Conservation (phyloP, 306 rosid species). For the Phaseolus lunatus region DNA sequence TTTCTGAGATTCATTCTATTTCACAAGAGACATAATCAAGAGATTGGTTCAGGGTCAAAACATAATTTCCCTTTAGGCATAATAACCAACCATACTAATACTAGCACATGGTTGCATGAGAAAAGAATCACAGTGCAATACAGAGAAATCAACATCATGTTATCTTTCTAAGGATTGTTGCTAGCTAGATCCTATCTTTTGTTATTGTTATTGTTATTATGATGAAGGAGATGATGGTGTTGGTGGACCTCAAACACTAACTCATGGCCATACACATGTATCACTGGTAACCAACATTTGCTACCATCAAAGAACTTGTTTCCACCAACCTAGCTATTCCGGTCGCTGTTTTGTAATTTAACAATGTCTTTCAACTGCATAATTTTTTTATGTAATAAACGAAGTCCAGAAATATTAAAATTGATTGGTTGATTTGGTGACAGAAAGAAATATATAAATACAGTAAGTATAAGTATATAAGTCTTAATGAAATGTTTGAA, state of each 20-base stretch:
- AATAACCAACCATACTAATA: conserved; percentile 55
- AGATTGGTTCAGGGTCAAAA: conserved; percentile 44
- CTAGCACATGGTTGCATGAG: conserved; percentile 78
- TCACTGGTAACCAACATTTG: conserved; percentile 54
- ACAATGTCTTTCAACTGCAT: too few species aligned
- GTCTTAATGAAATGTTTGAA: too few species aligned
- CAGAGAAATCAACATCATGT: conserved; percentile 34
- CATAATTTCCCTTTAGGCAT: conserved; percentile 52
- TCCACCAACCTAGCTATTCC: conserved; percentile 47
- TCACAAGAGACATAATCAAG: conserved; percentile 54
- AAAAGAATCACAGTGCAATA: conserved; percentile 35
- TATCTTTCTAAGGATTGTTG: conserved; percentile 52
- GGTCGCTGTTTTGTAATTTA: conserved; percentile 57
- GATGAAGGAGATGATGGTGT: conserved; percentile 55
- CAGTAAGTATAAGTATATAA: too few species aligned
- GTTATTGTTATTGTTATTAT: conserved; percentile 38
- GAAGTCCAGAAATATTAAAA: too few species aligned
- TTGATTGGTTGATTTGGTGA: too few species aligned
- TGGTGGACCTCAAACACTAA: conserved; percentile 66
- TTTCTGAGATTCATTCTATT: conserved; percentile 37
- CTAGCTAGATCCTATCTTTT: conserved; percentile 52
- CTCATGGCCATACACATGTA: conserved; percentile 44
- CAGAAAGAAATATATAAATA: too few species aligned
- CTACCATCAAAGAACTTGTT: conserved; percentile 69
- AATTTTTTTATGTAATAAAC: too few species aligned